Evolutionary conservation across 176 grass and related monocot species (phyloP), one percentile per base, ranked within the genome.

Genomic region (Themeda triandra): DNA sequence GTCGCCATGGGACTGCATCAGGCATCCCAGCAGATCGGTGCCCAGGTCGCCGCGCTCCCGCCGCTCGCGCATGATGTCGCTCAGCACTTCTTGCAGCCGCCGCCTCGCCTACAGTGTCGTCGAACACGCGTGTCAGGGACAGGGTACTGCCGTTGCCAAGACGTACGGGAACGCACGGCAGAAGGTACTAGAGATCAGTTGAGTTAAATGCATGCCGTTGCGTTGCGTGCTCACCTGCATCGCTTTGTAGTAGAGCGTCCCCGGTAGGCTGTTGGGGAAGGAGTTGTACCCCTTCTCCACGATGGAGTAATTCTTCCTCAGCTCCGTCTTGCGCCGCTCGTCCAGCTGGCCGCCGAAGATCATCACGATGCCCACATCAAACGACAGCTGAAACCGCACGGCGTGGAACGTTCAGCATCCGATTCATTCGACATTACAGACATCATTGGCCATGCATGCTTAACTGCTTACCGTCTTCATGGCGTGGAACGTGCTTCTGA

Each of bases 201-300:
- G 17, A 2, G 15, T 0, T 36, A 3, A 32, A 32, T 75, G 58
- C 35, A 7, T 49, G 59, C 36, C 69, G 76, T 60, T 30, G 53
- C 36, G 54, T n/a, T n/a, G n/a, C 28, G 60, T 35, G 73, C 85
- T 75, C 88, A 99, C 96, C 79, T 96, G 91, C 59, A 94, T 94
- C 17, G 93, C 96, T 86, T 84, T 96, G 64, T 84, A 45, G 75
- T 92, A 94, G 13, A 80, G 87, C 36, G 93, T 96, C 28, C 96
- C 90, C 0, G 93, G 96, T 39, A 94, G 63, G 69, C 78, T 89
- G 73, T 79, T 99, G 60, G 91, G 87, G 77, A 99, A 99, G 49
- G 91, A 99, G 84, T 99, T 99, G 89, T 99, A 99, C 23, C 96
- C 96, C 85, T 91, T 99, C 85, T 96, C 93, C 39, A 99, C 88